Evolutionary conservation across 2,329 filamentous ascomycete species (phyloP), one percentile per base, ranked within the genome.

Genomic region (Colletotrichum sp.): DNA sequence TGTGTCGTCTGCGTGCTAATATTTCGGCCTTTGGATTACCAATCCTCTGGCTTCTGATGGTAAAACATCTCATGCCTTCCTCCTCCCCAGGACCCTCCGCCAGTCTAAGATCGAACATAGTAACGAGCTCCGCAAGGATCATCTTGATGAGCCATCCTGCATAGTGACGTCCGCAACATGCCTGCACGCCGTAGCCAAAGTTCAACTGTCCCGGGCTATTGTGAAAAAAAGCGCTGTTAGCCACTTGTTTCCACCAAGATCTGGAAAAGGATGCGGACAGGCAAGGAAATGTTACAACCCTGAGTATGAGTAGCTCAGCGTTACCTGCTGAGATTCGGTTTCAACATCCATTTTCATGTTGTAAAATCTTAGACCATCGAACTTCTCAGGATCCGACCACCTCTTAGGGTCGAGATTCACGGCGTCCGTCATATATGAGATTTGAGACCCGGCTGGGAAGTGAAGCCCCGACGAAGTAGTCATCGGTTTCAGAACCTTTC

Each of bases 1-100:
- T 16, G 39, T 60, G 36, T 22, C 68, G 18, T 71, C 59, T 32
- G 15, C 68, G 68, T 36, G 39, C 57, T 15, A 71, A 36, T 16
- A 64, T 71, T 39, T 71, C 59, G 18, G 39, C 59, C 59, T 71
- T 52, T 8, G 68, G 68, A 36, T 71, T 71, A 8, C 68, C 68
- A 28, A 64, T 64, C 36, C 68, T 71, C 68, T 71, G 68, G 59
- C 68, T 71, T n/a, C 68, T n/a, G 36, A 71, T 34, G 15, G 59
- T 36, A 15, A 63, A 71, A 39, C 10, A 52, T 55, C 68, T 71
- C 65, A 57, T 67, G 36, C 30, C 39, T 30, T 55, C 64, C 6
- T 24, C 55, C 16, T 28, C 68, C 24, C 36, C 68, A 12, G 39
- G 52, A 22, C 32, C 57, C 22, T 71, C 59, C 22, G 26, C 62